Evolutionary conservation across 495 filamentous ascomycete genomes (phyloP), one percentile per base, ranked within the genome.

Genomic region (Trichoderma asperelloides): DNA sequence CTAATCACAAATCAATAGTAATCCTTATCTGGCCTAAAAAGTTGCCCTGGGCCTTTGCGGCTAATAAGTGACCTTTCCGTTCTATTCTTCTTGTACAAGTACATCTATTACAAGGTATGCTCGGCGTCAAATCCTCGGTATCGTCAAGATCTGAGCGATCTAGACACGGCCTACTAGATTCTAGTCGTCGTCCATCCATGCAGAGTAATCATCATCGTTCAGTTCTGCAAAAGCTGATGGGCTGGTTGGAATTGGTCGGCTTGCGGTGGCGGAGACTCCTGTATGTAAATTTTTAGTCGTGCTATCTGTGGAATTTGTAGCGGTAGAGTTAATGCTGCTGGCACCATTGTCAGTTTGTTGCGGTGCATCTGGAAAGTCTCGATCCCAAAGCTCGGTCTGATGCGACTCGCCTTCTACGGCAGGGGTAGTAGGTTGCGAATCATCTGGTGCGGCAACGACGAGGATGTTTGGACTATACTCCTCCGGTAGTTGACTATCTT

Each of bases 341-440:
- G 7, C 25, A 12, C 4, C 25, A 5, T 30, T 23, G 33, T 41
- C 18, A 41, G 4, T 18, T 65, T 23, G 2, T 28, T 55, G 27
- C 66, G 49, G 37, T 69, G 18, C 40, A 74, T 74, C n/a, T 75
- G 73, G 8, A 64, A 70, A 68, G 79, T 78, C 51, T 82, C 80
- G 1, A 77, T 78, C 74, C 78, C 65, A 57, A 73, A 71, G 23
- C 47, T 72, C 60, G 66, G 67, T 21, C 67, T 71, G 57, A 18
- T 68, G 55, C n/a, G 25, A 40, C 63, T 74, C 64, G 62, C 70
- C 65, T 0, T 65, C 64, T 2, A 49, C n/a, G 4, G 39, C 40
- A 51, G 86, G 86, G 9, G 84, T 85, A 21, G 82, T 81, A 7
- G 85, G 86, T 72, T 87, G 83, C 8, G 84, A 87, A 28, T 79